Percentiles rank a stretch among this genome's conserved stretches.
Conservation (phyloP, 2,329 filamentous ascomycete species). For the Bipolaris gigantea region DNA sequence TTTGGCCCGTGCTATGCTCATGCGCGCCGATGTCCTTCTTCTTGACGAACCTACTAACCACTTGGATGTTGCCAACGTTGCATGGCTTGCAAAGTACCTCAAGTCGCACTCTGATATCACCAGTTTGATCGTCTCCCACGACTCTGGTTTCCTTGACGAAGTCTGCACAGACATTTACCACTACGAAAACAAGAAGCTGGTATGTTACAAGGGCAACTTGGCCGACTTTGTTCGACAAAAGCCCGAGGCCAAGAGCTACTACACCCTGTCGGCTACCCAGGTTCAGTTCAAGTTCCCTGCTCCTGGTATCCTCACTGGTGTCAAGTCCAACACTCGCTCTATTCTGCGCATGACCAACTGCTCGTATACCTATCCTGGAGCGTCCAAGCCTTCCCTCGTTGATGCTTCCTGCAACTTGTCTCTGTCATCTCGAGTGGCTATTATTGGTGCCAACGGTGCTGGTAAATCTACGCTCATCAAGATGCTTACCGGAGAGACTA, state of each 20-base stretch:
- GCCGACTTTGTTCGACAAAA: constrained; percentile 82
- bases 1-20: constrained; percentile 92
- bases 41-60: constrained; percentile 99
- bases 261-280: constrained; percentile 84
- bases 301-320: constrained; percentile 88
- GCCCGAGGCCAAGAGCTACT: constrained; percentile 97
- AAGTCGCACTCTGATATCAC: constrained; percentile 96
- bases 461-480: constrained; percentile 99
- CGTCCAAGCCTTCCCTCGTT: constrained; percentile 80
- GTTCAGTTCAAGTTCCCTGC: constrained; percentile 98
- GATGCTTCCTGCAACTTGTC: constrained; percentile 87
- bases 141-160: constrained; percentile 94
- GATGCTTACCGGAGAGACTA: constrained; percentile 87
- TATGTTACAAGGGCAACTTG: constrained; percentile 80
- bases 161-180: constrained; percentile 99
- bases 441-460: constrained; percentile 96
- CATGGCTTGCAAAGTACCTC: constrained; percentile 93
- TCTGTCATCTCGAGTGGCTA: constrained; percentile 89
- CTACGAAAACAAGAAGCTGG: constrained; percentile 97
- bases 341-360: constrained; percentile 95
- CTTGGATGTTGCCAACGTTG: constrained; percentile 92
- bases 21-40: constrained; percentile 92
- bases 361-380: constrained; percentile 90
- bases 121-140: constrained; percentile 96
- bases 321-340: constrained; percentile 91